phyloP scores from a whole-genome alignment of 805 yeast genomes.

The Blastobotrys chiropterorum region DNA sequence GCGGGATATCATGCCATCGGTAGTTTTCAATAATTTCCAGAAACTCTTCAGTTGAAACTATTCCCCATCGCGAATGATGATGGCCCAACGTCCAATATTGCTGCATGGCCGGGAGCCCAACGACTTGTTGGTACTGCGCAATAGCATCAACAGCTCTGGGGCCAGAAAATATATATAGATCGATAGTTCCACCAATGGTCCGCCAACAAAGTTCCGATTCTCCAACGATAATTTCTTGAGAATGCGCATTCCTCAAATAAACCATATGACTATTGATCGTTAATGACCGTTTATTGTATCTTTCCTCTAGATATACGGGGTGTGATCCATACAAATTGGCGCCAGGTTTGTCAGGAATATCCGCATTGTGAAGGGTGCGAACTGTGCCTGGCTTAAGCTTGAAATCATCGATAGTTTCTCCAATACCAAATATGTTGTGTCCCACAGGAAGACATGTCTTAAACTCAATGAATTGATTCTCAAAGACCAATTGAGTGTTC shows the following conservation, averaged over 20 bases:
- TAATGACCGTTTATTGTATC: constrained; percentile 11
- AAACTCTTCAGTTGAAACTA: constrained; percentile 78
- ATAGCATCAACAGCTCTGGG: constrained; percentile 50
- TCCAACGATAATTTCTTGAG: constrained; percentile 29
- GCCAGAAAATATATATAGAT: constrained; percentile 26
- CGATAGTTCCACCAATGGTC: constrained; percentile 29
- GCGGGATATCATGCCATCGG: constrained; percentile 69
- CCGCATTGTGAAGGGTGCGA: constrained; percentile 30
- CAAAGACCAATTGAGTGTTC: constrained; percentile 30
- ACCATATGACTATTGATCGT: constrained; percentile 24
- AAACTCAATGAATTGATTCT: constrained; percentile 32
- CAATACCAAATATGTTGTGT: constrained; percentile 30
- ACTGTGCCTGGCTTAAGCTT: constrained; percentile 27
- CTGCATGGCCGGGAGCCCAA: constrained; percentile 71
- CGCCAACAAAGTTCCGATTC: constrained; percentile 30
- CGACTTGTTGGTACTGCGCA: constrained; percentile 53
- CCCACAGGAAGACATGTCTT: constrained; percentile 28
- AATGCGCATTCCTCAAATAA: constrained; percentile 29
- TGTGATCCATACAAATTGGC: constrained; percentile 33
- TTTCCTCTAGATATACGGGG: constrained; percentile 31
- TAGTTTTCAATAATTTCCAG: constrained; percentile 56
- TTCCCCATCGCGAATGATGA: constrained; percentile 97
- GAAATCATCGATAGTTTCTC: constrained; percentile 31
- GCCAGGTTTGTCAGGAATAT: constrained; percentile 27
- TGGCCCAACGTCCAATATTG: constrained; percentile 75